Evolutionary conservation across 257 asterid species (phyloP).

Genomic region (Forsythia suspensa): DNA sequence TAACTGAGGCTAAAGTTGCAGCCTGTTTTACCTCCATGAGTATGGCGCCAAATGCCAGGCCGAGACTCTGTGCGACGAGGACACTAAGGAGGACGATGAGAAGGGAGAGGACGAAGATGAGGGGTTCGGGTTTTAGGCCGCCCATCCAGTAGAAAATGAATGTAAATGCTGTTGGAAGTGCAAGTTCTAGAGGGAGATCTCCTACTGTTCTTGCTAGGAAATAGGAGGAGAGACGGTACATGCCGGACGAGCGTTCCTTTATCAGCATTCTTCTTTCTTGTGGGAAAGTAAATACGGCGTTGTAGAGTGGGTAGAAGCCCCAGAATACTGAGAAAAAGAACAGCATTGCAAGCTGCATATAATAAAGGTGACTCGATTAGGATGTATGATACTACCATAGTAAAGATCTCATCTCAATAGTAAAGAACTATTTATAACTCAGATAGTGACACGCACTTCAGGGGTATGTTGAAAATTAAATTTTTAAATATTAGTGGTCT

Average conservation of each 20-base stretch:
- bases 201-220: slow-evolving; percentile 84
- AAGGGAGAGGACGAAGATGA: slow-evolving; percentile 75
- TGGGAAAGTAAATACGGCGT: slow-evolving; percentile 93
- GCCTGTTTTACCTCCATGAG: slow-evolving; percentile 97
- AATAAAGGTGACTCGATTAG: not conserved
- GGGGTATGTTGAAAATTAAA: too few species aligned
- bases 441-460: too few species aligned
- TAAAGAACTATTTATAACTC: too few species aligned
- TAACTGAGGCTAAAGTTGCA: slow-evolving; percentile 91
- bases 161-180: slow-evolving; percentile 90
- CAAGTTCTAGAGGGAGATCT: slow-evolving; percentile 92
- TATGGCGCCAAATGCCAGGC: slow-evolving; percentile 86
- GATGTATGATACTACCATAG: not conserved
- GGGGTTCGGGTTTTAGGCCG: slow-evolving; percentile 85
- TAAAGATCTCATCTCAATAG: not conserved
- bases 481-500: slow-evolving; percentile 12
- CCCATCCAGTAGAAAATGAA: slow-evolving; percentile 98
- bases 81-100: slow-evolving; percentile 80
- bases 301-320: slow-evolving; percentile 98
- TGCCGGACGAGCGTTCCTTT: slow-evolving; percentile 90
- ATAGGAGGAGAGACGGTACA: slow-evolving; percentile 93
- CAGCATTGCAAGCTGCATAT: slow-evolving; percentile 82
- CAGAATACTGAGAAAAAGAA: slow-evolving; percentile 95
- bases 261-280: slow-evolving; percentile 88
- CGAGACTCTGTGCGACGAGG: slow-evolving; percentile 88